Conservation (phyloP, 2,329 filamentous ascomycete genomes). For the Cryphonectria carpinicola region DNA sequence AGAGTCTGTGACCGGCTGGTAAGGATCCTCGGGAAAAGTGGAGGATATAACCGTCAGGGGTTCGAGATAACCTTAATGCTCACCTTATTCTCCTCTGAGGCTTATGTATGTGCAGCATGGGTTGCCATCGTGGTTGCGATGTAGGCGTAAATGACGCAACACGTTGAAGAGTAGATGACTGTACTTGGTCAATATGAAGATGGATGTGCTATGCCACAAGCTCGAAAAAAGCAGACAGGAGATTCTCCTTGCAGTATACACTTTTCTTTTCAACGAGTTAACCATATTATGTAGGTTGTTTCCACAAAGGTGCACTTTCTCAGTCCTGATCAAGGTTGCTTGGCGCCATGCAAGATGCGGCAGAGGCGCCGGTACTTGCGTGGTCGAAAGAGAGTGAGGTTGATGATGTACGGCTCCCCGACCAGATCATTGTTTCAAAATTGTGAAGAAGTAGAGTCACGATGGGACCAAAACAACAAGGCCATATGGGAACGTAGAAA, state of each 20-base stretch:
- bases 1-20: slow-evolving; percentile 9
- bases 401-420: not conserved
- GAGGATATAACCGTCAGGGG: slow-evolving; percentile 17
- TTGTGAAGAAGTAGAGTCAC: not conserved
- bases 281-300: not conserved
- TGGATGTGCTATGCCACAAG: not conserved
- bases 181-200: not conserved
- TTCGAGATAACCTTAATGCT: slow-evolving; percentile 25
- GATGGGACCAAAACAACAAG: not conserved
- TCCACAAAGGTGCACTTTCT: not conserved
- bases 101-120: slow-evolving; percentile 1
- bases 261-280: not conserved
- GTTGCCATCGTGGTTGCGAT: not conserved
- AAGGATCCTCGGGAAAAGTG: slow-evolving; percentile 23
- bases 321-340: not conserved
- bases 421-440: not conserved
- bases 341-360: not conserved
- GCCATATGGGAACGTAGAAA: not conserved
- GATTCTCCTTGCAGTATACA: slow-evolving; percentile 13
- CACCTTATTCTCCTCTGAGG: not conserved
- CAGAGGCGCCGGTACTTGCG: not conserved
- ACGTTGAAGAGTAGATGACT: not conserved
- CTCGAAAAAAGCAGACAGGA: not conserved
- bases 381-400: not conserved
- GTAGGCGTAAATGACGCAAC: not conserved